Evolutionary conservation across 345 rosid species (phyloP), one percentile per base, ranked within the genome.

Genomic region (Pelargonium nanum): DNA sequence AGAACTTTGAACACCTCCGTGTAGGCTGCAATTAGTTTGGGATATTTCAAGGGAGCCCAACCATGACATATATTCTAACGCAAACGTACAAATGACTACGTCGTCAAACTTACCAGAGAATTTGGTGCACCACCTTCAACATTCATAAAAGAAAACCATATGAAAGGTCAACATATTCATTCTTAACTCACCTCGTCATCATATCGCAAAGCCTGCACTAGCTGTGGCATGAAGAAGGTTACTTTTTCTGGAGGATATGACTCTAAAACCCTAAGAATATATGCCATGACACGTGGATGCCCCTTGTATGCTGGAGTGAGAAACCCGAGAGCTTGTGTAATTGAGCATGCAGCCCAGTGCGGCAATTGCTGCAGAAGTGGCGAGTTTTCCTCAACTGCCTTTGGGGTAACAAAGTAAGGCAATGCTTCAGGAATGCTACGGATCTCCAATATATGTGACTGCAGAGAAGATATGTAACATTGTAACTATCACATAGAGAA

Each of bases 231-330:
- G 85, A 86, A 94, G 78, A 94, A 89, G 19, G 99, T 94, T 64
- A 94, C 99, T 61, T 78, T 69, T 57, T 83, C 99, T 57, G 96
- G 99, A 78, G 99, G 99, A 78, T 94, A 93, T 60, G 99, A 86
- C 70, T 93, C 99, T 74, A 93, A 70, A 68, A 93, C 99, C 77
- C 99, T 81, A 65, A 93, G 83, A 67, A 93, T 95, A 81, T 90
- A 93, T 55, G 99, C 97, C 99, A 93, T 93, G 72, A 93, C 97
- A 65, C 99, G 97, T 34, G 92, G 92, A 81, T 93, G 97, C 40
- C 99, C 99, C 77, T 83, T 94, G 64, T 87, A 88, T 66, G 83
- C 83, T 55, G 99, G 97, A 73, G 87, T 76, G 67, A 94, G 95
- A 69, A 94, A 94, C 76, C 86, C 97, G 16, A 94, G 97, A 66